Evolutionary conservation across 345 rosid genomes (phyloP), one percentile per base, ranked within the genome.

Genomic region (Isatis tinctoria): DNA sequence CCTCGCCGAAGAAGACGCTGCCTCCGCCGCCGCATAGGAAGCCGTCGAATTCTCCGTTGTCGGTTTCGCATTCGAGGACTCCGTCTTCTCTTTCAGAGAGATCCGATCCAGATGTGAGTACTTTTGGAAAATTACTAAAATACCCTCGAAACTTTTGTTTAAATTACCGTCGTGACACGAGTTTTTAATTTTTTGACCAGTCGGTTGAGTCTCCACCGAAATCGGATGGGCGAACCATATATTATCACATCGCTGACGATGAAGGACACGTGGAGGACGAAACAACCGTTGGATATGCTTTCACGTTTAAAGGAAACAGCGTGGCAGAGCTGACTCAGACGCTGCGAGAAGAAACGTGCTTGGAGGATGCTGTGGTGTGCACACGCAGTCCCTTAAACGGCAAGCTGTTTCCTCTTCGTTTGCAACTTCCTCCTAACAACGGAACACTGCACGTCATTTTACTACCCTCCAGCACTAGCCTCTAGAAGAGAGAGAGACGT

Each of bases 401-500:
- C 60, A 84, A 88, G 83, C 91, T 96, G 70, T 85, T 75, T 70
- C 97, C 97, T 0, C 93, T 96, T 69, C 88, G 87, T 26, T 83
- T 96, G 78, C 98, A 88, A 81, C 98, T 96, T 74, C 99, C 99
- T 18, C 99, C 99, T 18, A 92, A 90, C 78, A 89, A 77, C 45
- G 80, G 91, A 2, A 83, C 88, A 69, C 48, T 96, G 88, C 95
- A 88, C 75, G 98, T 96, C 39, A 39, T 96, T 20, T 75, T 92
- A 20, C 84, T 96, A 33, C 87, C 85, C 1, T 73, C 83, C 3
- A 76, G 81, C 0, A 85, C 89, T 13, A 62, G 24, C 27, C 70
- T 75, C 11, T 69, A 75, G 24, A 22, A 22, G 10, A 72, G 10
- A 79, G n/a, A 81, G 10, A 79, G n/a, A 81, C 80, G 96, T 86